Percentiles rank a stretch among this genome's conserved stretches.
These are phyloP conservation scores for Graphilbum fragrans DNA, from an alignment of 2,329 filamentous ascomycete species.

Conservation along the genomic window DNA sequence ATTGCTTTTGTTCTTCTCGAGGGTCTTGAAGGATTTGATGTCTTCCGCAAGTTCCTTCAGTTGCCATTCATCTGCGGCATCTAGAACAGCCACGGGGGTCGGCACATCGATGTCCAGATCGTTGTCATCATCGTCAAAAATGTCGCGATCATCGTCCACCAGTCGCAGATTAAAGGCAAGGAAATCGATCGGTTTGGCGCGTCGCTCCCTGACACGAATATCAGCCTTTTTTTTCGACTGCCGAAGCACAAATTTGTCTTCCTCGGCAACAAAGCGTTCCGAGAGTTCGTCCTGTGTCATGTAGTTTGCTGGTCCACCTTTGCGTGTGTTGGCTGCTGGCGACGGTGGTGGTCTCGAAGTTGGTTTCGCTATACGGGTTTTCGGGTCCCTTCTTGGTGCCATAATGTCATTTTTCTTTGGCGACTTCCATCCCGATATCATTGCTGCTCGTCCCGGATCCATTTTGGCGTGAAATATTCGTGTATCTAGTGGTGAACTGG, in stretches of 20 bases:
- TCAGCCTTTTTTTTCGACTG: conserved; percentile 98
- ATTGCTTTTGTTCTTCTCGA: conserved; percentile 70
- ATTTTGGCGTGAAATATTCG: conserved; percentile 28
- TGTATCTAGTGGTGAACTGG: too few species aligned
- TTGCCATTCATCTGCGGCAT: conserved; percentile 51
- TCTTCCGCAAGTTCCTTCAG: conserved; percentile 70
- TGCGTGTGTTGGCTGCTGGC: conserved; percentile 13
- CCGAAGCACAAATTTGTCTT: conserved; percentile 90
- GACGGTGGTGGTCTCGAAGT: conserved; percentile 15
- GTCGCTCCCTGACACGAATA: conserved; percentile 81
- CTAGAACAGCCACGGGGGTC: conserved; percentile 70
- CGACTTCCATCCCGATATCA: conserved; percentile 37
- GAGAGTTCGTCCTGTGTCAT: conserved; percentile 68
- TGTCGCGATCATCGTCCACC: conserved; percentile 71
- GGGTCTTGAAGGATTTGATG: conserved; percentile 63
- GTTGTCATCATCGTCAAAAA: conserved; percentile 74
- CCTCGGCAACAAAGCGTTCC: conserved; percentile 77
- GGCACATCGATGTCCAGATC: conserved; percentile 65
- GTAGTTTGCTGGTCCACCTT: conserved; percentile 11
- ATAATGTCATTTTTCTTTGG: conserved; percentile 34
- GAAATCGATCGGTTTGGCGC: conserved; percentile 88
- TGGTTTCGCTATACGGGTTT: conserved; percentile 39
- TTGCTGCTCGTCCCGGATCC: conserved; percentile 42
- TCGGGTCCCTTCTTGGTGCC: conserved; percentile 41
- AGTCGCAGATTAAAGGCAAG: conserved; percentile 83